Base-by-base conservation (phyloP, 257 asterid genomes). In the Solanum piurae region DNA sequence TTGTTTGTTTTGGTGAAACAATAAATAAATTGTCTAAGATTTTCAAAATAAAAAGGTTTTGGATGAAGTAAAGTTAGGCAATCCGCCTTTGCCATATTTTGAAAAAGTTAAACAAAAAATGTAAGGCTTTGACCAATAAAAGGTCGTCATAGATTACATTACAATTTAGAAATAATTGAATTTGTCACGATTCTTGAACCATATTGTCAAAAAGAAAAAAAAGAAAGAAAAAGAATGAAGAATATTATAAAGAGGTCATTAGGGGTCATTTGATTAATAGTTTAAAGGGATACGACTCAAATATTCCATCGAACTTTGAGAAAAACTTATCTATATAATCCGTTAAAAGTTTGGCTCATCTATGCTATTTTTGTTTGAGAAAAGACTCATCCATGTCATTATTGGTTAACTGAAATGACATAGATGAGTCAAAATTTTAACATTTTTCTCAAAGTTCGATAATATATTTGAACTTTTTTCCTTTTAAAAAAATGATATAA, bases 301-400 rank as follows among this genome's bases (percentile, higher is more conserved):
- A 46, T 13, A 5, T 46, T 0, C 13, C 0, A 5, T 49, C 0
- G 2, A 7, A 55, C 0, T 55, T 18, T 18, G 0, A 52, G n/a
- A 6, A 2, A 52, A 0, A 0, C 0, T 16, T 5, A 16, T 52
- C 0, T 52, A 52, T 52, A 0, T 6, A 9, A 18, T 52, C 0
- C 0, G 0, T 52, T 6, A 7, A 18, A 1, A 55, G 0, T 6
- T 18, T 55, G 0, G 4, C 0, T 18, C 23, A 55, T 55, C 0
- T 55, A 18, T 55, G n/a, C 0, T 0, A 18, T 55, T 55, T 55
- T 55, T 0, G 10, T 55, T 18, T 6, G n/a, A 55, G 4, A 55
- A 55, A 55, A 18, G 0, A 0, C 0, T 6, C 1, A 18, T 55
- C 0, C n/a, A 55, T 2, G 62, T 6, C 23, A 18, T 18, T 55